Evolutionary conservation across 2,329 filamentous ascomycete genomes (phyloP).

Genomic region (Neopestalotiopsis rosae): DNA sequence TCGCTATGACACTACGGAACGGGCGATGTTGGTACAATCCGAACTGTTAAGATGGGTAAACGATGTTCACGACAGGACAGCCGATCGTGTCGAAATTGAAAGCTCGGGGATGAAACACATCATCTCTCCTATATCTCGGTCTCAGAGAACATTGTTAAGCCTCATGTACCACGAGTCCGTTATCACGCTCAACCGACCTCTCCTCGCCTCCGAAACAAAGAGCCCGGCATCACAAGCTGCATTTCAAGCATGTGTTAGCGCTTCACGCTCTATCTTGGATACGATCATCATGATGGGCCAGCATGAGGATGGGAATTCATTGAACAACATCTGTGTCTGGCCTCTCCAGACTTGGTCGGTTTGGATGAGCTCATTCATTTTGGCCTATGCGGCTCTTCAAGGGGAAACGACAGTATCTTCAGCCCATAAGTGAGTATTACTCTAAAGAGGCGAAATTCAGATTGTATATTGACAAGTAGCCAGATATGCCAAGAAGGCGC

Average conservation of each 20-base stretch:
- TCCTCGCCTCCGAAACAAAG: slow-evolving; percentile 23
- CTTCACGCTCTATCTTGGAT: slow-evolving; percentile 25
- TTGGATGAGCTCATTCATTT: slow-evolving; percentile 28
- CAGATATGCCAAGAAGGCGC: slow-evolving; percentile 25
- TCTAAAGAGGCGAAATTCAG: neutral
- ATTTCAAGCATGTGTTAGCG: slow-evolving; percentile 25
- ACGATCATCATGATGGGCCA: slow-evolving; percentile 19
- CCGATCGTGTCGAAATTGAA: slow-evolving; percentile 18
- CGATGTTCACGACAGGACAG: slow-evolving; percentile 21
- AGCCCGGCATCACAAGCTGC: slow-evolving; percentile 26
- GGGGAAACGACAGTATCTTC: slow-evolving; percentile 23
- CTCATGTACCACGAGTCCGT: slow-evolving; percentile 26
- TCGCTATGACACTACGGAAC: slow-evolving; percentile 23
- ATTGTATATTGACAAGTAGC: neutral
- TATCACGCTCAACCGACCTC: slow-evolving; percentile 26
- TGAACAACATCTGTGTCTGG: slow-evolving; percentile 21
- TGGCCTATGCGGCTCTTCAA: slow-evolving; percentile 25
- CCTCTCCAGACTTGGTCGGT: slow-evolving; percentile 28
- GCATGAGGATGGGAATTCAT: neutral
- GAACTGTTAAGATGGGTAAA: slow-evolving; percentile 24
- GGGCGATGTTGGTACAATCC: slow-evolving; percentile 24
- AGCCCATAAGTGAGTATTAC: slow-evolving; percentile 18
- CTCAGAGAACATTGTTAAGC: slow-evolving; percentile 18
- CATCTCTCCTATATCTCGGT: neutral
- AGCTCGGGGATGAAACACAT: neutral